Percentiles rank a stretch among this genome's conserved stretches.
Evolutionary conservation across 75 land plant genomes (phyloP).

Genomic region (Gnetum montanum): DNA sequence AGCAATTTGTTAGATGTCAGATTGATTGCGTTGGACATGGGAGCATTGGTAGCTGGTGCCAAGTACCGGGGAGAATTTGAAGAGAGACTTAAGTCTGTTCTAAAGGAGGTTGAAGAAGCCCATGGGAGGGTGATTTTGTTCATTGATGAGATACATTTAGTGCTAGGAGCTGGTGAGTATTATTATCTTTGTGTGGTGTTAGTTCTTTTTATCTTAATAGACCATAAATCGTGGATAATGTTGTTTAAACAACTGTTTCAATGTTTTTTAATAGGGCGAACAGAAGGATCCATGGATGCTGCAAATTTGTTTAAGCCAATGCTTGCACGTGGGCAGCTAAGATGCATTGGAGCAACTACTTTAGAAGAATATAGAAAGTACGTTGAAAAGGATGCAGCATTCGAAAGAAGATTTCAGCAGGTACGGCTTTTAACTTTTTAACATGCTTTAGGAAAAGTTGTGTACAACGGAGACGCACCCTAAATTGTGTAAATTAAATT

Average conservation of each 20-base stretch:
- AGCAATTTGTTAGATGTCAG: conserved; percentile 85
- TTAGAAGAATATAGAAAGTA: conserved; percentile 94
- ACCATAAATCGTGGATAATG: not conserved
- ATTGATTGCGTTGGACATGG: conserved; percentile 88
- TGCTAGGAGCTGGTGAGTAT: conserved; percentile 74
- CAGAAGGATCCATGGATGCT: conserved; percentile 99
- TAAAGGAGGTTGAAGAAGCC: conserved; percentile 96
- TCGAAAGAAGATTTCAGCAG: conserved; percentile 93
- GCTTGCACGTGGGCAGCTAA: conserved; percentile 90
- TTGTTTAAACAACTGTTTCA: not conserved
- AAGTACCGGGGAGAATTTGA: conserved; percentile 96
- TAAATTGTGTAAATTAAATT: not conserved
- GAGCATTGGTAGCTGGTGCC: conserved; percentile 89
- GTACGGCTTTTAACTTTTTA: conserved; percentile 6
- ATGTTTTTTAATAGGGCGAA: conserved; percentile 23
- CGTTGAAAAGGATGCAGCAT: conserved; percentile 99
- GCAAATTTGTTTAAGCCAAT: conserved; percentile 98
- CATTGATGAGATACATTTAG: conserved; percentile 96
- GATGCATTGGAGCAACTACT: conserved; percentile 97
- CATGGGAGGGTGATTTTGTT: conserved; percentile 88
- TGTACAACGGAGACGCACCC: no score
- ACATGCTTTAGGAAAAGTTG: no score
- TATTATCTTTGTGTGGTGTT: not conserved
- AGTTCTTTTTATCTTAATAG: not conserved
- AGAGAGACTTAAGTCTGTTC: conserved; percentile 80